Base-by-base conservation (phyloP, 2,329 filamentous ascomycete species). In the Fusarium pilosicola region DNA sequence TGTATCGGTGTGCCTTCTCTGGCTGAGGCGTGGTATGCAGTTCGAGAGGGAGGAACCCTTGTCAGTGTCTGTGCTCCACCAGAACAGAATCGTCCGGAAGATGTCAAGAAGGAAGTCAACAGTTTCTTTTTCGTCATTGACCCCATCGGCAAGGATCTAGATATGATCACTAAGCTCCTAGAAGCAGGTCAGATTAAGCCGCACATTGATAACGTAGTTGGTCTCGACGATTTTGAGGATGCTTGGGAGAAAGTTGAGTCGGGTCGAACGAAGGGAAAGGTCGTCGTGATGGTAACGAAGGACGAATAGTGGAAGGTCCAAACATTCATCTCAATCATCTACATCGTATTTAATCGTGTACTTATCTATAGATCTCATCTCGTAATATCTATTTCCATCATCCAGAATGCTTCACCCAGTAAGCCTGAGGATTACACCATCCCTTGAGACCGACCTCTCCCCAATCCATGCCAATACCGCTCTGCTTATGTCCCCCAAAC, bases 401-500 rank as follows among this genome's bases (percentile, higher is more conserved):
- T 5, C 48, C 36, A 12, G 48, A 62, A 14, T 68, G 48, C 9
- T 62, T 68, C 6, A 48, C 36, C 63, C 64, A 62, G 24, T 55
- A 62, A 12, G 55, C 55, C 15, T 68, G 65, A 22, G 46, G 54
- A 5, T 68, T 68, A 4, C 65, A 68, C 63, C 63, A 68, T 0
- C 65, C 63, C 36, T 76, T 74, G 10, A 78, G 44, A 3, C 77
- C 74, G 4, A 73, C 64, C 44, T 67, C 60, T 2, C 84, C 85
- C 75, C 79, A 85, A 58, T 89, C 87, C 62, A 82, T 81, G 0
- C 87, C 87, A 3, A 88, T 74, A 0, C 87, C 87, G 56, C 86
- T 88, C 39, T 84, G 71, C 79, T 89, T 89, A 74, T 86, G 84
- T 1, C 88, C 87, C 1, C 85, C 85, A 70, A 86, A 88, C 0